phyloP scores from a whole-genome alignment of 306 rosid species.

The Astragalus membranaceus region DNA sequence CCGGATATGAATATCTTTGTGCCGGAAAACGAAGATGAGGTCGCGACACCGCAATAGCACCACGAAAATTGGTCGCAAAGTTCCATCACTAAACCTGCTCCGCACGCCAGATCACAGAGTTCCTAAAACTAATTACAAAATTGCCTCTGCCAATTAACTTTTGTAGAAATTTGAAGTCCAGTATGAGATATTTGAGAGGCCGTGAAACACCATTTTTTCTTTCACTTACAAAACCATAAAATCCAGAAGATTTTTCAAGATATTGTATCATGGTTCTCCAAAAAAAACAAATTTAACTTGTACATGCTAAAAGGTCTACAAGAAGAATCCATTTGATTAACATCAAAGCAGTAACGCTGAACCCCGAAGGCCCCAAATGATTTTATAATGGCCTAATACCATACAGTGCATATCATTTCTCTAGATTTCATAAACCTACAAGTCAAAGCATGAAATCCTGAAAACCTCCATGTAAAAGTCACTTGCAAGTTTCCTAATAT shows the following conservation, averaged over 20 bases:
- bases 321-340: background rate
- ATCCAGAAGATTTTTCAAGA: background rate
- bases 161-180: slow-evolving; percentile 3
- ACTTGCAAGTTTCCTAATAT: slow-evolving; percentile 4
- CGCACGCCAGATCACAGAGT: background rate
- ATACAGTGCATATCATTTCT: background rate
- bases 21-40: too few species aligned
- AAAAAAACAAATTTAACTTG: background rate
- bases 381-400: slow-evolving; percentile 9
- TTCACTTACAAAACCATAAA: background rate
- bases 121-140: background rate
- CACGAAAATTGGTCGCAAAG: too few species aligned
- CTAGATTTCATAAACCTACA: slow-evolving; percentile 5
- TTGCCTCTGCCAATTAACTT: background rate
- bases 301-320: background rate
- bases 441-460: slow-evolving; percentile 7
- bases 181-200: background rate
- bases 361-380: background rate
- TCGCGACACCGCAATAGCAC: too few species aligned
- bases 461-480: slow-evolving; percentile 8
- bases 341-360: slow-evolving; percentile 5
- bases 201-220: background rate
- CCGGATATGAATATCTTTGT: too few species aligned
- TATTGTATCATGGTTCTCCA: background rate
- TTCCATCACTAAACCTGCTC: too few species aligned